Evolutionary conservation across 108 stramenopile species (phyloP), one percentile per base, ranked within the genome.

Genomic region (Phaeodactylum tricornutum): DNA sequence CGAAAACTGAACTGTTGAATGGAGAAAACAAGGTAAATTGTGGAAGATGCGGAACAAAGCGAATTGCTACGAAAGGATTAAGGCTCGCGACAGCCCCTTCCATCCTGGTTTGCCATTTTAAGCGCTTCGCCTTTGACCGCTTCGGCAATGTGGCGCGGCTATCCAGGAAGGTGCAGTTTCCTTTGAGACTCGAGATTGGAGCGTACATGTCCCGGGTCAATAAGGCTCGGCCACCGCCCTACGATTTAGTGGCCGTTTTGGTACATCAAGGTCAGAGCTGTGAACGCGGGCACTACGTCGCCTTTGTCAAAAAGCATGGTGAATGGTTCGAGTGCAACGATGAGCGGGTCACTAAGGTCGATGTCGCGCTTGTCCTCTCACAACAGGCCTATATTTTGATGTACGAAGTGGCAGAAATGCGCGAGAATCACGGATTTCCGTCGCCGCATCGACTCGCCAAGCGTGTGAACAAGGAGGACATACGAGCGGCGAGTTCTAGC

Each of bases 291-390:
- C 88, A 91, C 63, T 91, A 91, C 59, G 52, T 83, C 24, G 73
- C 84, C 0, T 91, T 74, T 56, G 79, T 86, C 20, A 79, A 76
- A 47, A 71, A 66, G 31, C 59, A 72, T 21, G 50, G 66, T 11
- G 64, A 77, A 45, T 91, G 88, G 88, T 91, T 69, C 56, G 58
- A 74, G 43, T 72, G 71, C 38, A 91, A 86, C 64, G 88, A 91
- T 50, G 65, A 60, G 14, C 51, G 59, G 9, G 84, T 91, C 2
- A 67, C 77, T 0, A 62, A 67, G 37, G 88, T 86, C 2, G 67
- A 78, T 28, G 69, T 77, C 40, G 67, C 59, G 7, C 72, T 68
- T 32, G 88, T 85, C 8, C 42, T 91, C 63, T 59, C 51, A 14
- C 77, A 85, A 39, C 77, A 91, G 46, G 84, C 88, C 0, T 91